Evolutionary conservation across 768 basidiomycete species (phyloP).

Genomic region (Tricholoma bakamatsutake): DNA sequence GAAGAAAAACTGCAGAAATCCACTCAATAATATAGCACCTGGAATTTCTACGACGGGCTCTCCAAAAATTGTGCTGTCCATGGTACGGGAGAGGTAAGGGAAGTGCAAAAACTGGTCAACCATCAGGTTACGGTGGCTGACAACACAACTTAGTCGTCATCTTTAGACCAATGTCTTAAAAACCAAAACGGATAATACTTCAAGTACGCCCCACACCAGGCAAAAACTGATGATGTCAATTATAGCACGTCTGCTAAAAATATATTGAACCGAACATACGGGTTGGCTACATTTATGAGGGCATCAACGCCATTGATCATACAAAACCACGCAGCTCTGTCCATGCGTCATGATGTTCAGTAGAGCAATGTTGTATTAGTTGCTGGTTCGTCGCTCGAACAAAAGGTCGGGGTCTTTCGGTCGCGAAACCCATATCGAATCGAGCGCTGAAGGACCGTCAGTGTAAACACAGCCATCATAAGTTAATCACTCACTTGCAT

Average conservation of each 20-base stretch:
- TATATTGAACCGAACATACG: conserved; percentile 1
- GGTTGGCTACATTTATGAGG: neutral
- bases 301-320: conserved; percentile 1
- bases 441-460: conserved; percentile 27
- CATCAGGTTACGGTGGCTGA: neutral
- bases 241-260: neutral
- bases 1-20: conserved; percentile 42
- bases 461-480: neutral
- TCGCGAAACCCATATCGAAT: conserved; percentile 21
- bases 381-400: conserved; percentile 32
- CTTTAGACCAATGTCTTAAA: too few relatives aligned
- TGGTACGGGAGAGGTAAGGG: conserved; percentile 5
- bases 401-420: conserved; percentile 30
- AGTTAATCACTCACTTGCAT: conserved; percentile 41
- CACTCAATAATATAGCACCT: conserved; percentile 39
- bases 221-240: neutral
- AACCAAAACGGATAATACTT: neutral
- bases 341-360: conserved; percentile 47
- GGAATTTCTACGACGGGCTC: conserved; percentile 24
- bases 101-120: neutral
- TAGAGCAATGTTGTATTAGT: conserved; percentile 42
- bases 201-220: neutral
- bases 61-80: conserved; percentile 20
- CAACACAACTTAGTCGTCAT: neutral
- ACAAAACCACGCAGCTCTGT: conserved; percentile 26